These are phyloP conservation scores for Geosiphon pyriformis DNA, from an alignment of 192 early-diverging fungal species.

Conservation along the genomic window DNA sequence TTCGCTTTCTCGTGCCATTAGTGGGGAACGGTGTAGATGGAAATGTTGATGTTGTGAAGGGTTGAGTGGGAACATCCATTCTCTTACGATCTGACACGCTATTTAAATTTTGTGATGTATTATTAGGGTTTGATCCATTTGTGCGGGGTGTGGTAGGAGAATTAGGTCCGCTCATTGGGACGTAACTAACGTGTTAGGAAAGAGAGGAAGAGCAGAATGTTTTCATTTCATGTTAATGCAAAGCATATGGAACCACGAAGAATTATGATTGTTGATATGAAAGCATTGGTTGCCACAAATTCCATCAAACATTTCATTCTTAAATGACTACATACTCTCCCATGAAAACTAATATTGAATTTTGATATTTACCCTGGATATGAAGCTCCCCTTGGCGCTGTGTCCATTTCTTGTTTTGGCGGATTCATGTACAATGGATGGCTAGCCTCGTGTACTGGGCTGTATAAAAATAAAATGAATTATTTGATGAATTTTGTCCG, in stretches of 20 bases:
- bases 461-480: not conserved
- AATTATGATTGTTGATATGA: not conserved
- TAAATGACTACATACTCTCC: not conserved
- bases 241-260: not conserved
- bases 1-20: conserved; percentile 10
- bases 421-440: not conserved
- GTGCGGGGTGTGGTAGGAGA: not conserved
- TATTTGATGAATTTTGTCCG: not conserved
- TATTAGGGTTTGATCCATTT: conserved; percentile 2
- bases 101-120: not conserved
- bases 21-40: conserved; percentile 11
- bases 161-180: conserved; percentile 13
- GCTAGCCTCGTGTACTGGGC: conserved; percentile 9
- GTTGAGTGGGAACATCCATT: conserved; percentile 5
- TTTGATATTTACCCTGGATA: not conserved
- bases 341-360: not conserved
- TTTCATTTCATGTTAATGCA: no score
- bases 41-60: conserved; percentile 20
- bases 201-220: not conserved
- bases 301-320: not conserved
- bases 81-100: conserved; percentile 8
- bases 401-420: conserved; percentile 15
- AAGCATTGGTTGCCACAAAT: not conserved
- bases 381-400: not conserved
- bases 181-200: conserved; percentile 1